phyloP scores from a whole-genome alignment of 1,139 yeast species.

The Suhomyces kunorum region DNA sequence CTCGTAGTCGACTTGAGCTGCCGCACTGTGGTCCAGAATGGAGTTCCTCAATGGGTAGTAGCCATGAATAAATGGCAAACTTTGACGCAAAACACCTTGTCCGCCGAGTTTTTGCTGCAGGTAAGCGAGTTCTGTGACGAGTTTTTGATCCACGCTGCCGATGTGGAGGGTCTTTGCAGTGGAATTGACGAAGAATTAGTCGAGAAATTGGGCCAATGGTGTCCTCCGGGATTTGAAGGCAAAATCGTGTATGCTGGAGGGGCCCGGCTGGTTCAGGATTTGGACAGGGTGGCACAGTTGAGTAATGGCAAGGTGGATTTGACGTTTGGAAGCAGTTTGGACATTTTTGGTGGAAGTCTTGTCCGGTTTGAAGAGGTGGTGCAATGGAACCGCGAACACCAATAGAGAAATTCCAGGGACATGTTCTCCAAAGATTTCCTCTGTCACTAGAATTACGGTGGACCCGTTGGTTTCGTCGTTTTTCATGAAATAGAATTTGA shows the following conservation, averaged over 20 bases:
- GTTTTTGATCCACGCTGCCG: conserved; percentile 94
- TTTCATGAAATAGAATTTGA: too few relatives aligned
- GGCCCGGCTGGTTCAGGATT: conserved; percentile 71
- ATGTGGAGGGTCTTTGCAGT: conserved; percentile 91
- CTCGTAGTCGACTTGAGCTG: conserved; percentile 94
- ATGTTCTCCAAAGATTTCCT: too few relatives aligned
- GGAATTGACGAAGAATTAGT: conserved; percentile 89
- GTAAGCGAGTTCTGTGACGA: conserved; percentile 75
- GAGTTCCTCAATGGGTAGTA: conserved; percentile 67
- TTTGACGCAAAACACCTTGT: conserved; percentile 63
- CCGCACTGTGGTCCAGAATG: conserved; percentile 44
- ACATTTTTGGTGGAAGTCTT: conserved; percentile 85
- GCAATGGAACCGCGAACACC: conserved; percentile 55
- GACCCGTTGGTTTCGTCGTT: too few relatives aligned
- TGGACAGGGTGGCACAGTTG: conserved; percentile 60
- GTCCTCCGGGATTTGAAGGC: conserved; percentile 52
- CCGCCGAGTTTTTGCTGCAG: conserved; percentile 49
- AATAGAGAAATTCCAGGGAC: neutral
- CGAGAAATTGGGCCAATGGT: conserved; percentile 73
- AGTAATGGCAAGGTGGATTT: conserved; percentile 85
- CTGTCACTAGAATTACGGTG: neutral
- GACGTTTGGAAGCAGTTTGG: conserved; percentile 90
- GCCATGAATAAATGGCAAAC: conserved; percentile 99
- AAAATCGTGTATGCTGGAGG: conserved; percentile 97
- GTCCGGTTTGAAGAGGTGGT: conserved; percentile 77